These are phyloP conservation scores for Plasmodium vinckei DNA, from an alignment of 169 alveolate species.

Conservation along the genomic window DNA sequence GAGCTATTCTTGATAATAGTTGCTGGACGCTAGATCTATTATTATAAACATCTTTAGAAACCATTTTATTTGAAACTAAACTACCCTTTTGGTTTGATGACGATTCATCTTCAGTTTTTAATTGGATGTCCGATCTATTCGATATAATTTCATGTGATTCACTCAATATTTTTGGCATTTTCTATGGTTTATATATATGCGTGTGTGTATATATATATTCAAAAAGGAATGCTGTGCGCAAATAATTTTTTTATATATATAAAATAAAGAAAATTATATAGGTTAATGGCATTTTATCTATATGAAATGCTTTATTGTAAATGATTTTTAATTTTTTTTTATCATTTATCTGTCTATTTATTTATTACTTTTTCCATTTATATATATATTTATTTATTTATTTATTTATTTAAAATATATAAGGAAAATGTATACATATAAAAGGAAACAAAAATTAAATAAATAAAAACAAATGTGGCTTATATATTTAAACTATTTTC, in stretches of 20 bases:
- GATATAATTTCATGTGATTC: constrained; percentile 29
- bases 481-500: too few relatives aligned
- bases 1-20: constrained; percentile 72
- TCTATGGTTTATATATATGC: constrained; percentile 13
- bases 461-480: not conserved
- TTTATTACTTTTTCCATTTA: constrained; percentile 12
- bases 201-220: constrained; percentile 2
- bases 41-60: constrained; percentile 23
- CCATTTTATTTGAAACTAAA: constrained; percentile 34
- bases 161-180: constrained; percentile 59
- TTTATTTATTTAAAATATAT: constrained; percentile 8
- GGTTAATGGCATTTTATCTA: constrained; percentile 11
- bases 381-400: constrained; percentile 4
- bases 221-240: not conserved
- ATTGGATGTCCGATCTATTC: constrained; percentile 41
- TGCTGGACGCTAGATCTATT: constrained; percentile 69
- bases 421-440: constrained; percentile 1
- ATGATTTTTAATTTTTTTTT: constrained; percentile 9
- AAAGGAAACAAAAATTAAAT: constrained; percentile 2
- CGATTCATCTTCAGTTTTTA: constrained; percentile 55
- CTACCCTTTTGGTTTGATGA: constrained; percentile 26
- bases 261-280: not conserved
- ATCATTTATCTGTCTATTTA: constrained; percentile 17
- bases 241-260: constrained; percentile 11
- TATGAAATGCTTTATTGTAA: too few relatives aligned